Evolutionary conservation across 257 asterid genomes (phyloP), one percentile per base, ranked within the genome.

Genomic region (Nicotiana benthamiana): DNA sequence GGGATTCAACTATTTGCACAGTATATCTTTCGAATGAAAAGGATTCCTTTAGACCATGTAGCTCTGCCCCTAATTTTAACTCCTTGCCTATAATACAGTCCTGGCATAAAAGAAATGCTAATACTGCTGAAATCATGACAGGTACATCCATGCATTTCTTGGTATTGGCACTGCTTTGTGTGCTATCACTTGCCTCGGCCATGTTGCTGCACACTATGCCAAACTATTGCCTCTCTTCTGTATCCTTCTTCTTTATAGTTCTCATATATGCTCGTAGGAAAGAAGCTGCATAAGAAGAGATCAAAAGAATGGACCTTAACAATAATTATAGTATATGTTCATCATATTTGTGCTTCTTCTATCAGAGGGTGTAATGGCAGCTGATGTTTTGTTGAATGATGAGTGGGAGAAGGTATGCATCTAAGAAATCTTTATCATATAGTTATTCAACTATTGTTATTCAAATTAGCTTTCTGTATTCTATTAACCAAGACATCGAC

Each of bases 91-190:
- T 60, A 24, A 60, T 22, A 60, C 32, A 60, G 3, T 60, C 32
- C 11, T 60, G 8, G 7, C 32, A 60, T 60, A 61, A 11, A 61
- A 15, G 36, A 70, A 48, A 48, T 3, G 34, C 32, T 72, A 72
- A 72, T 24, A 8, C 78, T 74, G 32, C 15, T 52, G 82, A 26
- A 61, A 26, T 18, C 20, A 46, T 80, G 80, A 85, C 92, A 91
- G 94, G 94, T 87, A 85, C 26, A 85, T 89, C 80, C 92, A 87
- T 80, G 93, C 88, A 34, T 87, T 89, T 79, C 86, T 90, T 79
- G 88, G 87, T 13, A 82, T 89, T 77, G 96, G 96, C 7, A 82
- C 86, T 9, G 86, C 86, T 57, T 80, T 90, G 83, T 90, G 90
- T 62, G 96, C 89, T 78, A 77, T 84, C 83, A 80, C 94, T 30